These are phyloP conservation scores for Alternaria incomplexa DNA, from an alignment of 2,329 filamentous ascomycete species.

Conservation along the genomic window DNA sequence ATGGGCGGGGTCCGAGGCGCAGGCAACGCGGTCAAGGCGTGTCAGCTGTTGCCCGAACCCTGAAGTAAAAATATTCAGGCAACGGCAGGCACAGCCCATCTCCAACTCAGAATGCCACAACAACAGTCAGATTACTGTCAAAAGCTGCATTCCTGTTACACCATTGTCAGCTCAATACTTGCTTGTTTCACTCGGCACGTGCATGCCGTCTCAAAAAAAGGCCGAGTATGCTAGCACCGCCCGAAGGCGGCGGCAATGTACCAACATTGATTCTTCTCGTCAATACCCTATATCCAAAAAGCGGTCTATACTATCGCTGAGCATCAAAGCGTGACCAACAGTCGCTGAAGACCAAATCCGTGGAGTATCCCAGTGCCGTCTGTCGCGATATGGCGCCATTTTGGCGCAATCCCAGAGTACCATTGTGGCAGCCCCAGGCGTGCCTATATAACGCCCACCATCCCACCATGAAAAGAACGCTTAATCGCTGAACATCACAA, in stretches of 20 bases:
- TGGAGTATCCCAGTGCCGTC: slow-evolving; percentile 1
- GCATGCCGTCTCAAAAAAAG: background rate
- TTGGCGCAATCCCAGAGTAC: slow-evolving; percentile 10
- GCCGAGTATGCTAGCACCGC: background rate
- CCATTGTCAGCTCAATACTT: background rate
- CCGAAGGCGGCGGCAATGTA: background rate
- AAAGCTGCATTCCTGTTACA: background rate
- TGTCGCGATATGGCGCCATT: slow-evolving; percentile 28
- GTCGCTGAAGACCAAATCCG: slow-evolving; percentile 1
- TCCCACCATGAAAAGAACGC: slow-evolving; percentile 11
- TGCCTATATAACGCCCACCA: slow-evolving; percentile 9
- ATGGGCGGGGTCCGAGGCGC: background rate
- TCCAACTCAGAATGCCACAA: background rate
- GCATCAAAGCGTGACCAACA: background rate
- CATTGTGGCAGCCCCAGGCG: background rate
- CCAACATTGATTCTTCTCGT: background rate
- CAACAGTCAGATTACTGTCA: background rate
- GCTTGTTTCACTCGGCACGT: background rate
- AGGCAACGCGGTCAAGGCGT: background rate
- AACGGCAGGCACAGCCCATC: background rate
- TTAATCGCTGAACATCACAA: slow-evolving; percentile 8
- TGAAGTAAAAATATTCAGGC: background rate
- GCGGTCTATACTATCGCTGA: slow-evolving; percentile 7
- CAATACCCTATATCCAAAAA: background rate
- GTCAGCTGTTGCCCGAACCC: background rate